Evolutionary conservation across 2,329 filamentous ascomycete genomes (phyloP), one percentile per base, ranked within the genome.

Genomic region (Didymella keratinophila): DNA sequence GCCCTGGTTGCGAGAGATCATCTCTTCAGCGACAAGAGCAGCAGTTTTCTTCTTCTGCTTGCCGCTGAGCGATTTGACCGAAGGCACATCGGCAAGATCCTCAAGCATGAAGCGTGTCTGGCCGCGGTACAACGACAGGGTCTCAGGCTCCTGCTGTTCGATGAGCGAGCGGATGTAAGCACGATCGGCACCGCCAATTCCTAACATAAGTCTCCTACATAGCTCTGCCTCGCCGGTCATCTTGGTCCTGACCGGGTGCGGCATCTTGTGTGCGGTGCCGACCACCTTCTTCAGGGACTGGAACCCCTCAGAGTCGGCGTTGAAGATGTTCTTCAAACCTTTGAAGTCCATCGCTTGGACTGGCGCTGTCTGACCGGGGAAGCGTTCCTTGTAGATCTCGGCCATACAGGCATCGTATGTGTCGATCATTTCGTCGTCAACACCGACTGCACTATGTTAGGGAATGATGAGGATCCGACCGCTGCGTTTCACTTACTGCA

Each of bases 1-100:
- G 10, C 79, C 79, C 57, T 81, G 79, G 61, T 82, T 82, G 8
- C 80, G 72, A 20, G 70, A 69, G 27, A 78, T 73, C 75, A 77
- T 78, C 55, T 77, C 75, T 36, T 71, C 67, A 1, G 76, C 74
- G 7, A 77, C 71, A 23, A 66, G 68, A 27, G 70, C 63, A 11
- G 74, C 69, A 0, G 71, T 67, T 64, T 74, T 78, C 63, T 77
- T 78, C 59, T 69, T 68, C 58, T 77, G 71, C 48, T 71, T 72
- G 25, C 61, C 68, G 44, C 69, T 70, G 14, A 69, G 43, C 1
- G 70, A 58, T 52, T 68, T 67, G 32, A 73, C 64, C 2, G 63
- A 65, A 4, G 67, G 60, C 18, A 68, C 60, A 52, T 71, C 42
- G 5, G 67, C 66, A 49, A 78, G 62, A 46, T 78, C 75, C 36